Conservation (phyloP, 202 grass and related monocot species). For the Carex arenaria region DNA sequence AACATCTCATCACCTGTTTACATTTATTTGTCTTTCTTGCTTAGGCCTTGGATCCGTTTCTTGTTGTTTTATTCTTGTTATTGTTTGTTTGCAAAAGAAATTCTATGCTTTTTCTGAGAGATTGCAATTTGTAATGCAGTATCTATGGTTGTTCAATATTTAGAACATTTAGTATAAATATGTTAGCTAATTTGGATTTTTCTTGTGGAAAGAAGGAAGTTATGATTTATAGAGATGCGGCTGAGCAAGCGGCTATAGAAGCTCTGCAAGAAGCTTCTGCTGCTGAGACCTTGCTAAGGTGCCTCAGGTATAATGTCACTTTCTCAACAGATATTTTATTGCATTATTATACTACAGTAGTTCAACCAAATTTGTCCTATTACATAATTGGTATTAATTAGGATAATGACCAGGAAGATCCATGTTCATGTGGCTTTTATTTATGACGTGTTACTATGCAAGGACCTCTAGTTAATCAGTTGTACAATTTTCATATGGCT, state of each 20-base stretch:
- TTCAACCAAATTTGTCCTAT: constrained; percentile 8
- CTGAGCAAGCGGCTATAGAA: constrained; percentile 54
- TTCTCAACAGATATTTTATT: constrained; percentile 23
- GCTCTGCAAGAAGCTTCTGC: constrained; percentile 55
- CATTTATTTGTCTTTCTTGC: not conserved
- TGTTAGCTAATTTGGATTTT: constrained; percentile 20
- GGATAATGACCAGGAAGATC: not conserved
- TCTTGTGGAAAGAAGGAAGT: constrained; percentile 37
- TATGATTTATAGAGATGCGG: constrained; percentile 47
- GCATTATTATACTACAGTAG: not conserved
- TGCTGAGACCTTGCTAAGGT: constrained; percentile 51
- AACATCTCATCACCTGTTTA: not conserved
- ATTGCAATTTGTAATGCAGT: not conserved
- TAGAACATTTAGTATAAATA: not conserved
- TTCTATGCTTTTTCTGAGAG: not conserved
- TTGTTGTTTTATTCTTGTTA: not conserved
- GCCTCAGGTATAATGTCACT: constrained; percentile 35
- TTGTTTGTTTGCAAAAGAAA: not conserved
- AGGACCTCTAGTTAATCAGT: not conserved
- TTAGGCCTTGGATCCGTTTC: not conserved
- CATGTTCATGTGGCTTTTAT: not conserved
- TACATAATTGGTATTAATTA: not conserved
- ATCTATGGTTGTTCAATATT: not conserved
- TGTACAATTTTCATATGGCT: not conserved
- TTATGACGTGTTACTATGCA: not conserved